Base-by-base conservation (phyloP, 306 rosid species). In the Arachis hypogaea region DNA sequence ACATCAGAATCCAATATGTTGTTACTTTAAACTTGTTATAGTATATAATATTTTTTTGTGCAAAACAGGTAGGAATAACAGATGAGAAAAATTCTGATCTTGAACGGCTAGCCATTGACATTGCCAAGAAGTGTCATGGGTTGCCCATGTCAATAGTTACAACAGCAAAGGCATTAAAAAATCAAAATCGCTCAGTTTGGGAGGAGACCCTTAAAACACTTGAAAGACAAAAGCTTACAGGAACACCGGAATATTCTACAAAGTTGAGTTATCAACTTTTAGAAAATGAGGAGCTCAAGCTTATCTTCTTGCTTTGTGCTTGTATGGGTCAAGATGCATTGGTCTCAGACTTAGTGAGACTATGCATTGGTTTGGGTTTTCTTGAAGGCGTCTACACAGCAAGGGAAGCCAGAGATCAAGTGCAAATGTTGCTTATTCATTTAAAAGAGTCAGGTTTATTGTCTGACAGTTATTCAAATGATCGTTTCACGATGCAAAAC, bases 251-350 rank as follows among this genome's bases (percentile, higher is more conserved):
- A 3, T 46, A 46, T 46, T 46, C 51, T 9, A 46, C 51, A 46
- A 46, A 1, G 51, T 46, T 46, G 51, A 46, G 51, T 46, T 46
- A 46, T 46, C 0, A 46, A 0, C 51, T 46, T 46, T 9, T 46
- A 10, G 51, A 9, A 46, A 62, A 62, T 62, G 67, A 62, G 11
- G 49, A 62, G 30, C 67, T 62, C 30, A 62, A 41, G 49, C 1
- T 2, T 40, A 40, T 29, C 1, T 40, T 62, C 49, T 62, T 62
- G 43, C 68, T 63, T 63, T 63, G 68, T 41, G 51, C 68, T 42
- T 0, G 52, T 9, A 42, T 42, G 51, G 51, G 33, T 7, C 33
- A 8, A 2, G 51, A 63, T 63, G 51, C 51, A 14, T 63, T 63
- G 2, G 8, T 63, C 18, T 7, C 12, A 50, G 68, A 63, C 68